Percentiles rank a stretch among this genome's conserved stretches.
Conservation (phyloP, 2,329 filamentous ascomycete genomes). For the Ophiosphaerella korrae region DNA sequence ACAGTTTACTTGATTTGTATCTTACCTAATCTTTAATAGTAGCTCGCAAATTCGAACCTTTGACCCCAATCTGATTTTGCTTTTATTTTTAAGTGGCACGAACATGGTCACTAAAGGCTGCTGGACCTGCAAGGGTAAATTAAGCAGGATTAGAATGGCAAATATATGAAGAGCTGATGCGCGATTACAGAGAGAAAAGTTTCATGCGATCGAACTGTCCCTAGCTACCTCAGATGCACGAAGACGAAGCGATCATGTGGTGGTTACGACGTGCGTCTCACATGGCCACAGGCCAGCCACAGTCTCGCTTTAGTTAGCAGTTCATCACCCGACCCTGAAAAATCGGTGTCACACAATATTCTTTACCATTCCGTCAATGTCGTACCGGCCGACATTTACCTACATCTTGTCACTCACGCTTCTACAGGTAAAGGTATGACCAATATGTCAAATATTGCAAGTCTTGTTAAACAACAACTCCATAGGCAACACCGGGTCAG, state of each 20-base stretch:
- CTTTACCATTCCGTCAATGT: slow-evolving; percentile 8
- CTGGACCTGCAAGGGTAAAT: slow-evolving; percentile 12
- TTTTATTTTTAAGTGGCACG: background rate
- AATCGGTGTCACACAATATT: no score
- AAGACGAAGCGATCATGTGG: slow-evolving; percentile 15
- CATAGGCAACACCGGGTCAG: background rate
- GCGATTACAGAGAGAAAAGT: slow-evolving; percentile 13
- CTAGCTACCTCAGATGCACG: slow-evolving; percentile 9
- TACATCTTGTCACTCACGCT: slow-evolving; percentile 7
- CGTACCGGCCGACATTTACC: slow-evolving; percentile 5
- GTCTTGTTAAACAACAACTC: background rate
- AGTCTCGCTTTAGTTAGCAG: background rate
- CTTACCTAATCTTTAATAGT: no score
- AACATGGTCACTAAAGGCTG: slow-evolving; percentile 6
- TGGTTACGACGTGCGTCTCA: slow-evolving; percentile 18
- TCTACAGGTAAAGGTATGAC: background rate
- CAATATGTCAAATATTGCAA: background rate
- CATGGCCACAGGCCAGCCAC: slow-evolving; percentile 7
- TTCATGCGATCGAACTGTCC: slow-evolving; percentile 13
- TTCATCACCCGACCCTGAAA: no score
- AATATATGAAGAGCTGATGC: background rate
- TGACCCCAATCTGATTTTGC: background rate
- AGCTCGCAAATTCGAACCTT: background rate
- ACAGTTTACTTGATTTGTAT: no score
- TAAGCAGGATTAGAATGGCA: background rate